These are phyloP conservation scores for Psidium friedrichsthalianum DNA, from an alignment of 345 rosid species.

Conservation along the genomic window DNA sequence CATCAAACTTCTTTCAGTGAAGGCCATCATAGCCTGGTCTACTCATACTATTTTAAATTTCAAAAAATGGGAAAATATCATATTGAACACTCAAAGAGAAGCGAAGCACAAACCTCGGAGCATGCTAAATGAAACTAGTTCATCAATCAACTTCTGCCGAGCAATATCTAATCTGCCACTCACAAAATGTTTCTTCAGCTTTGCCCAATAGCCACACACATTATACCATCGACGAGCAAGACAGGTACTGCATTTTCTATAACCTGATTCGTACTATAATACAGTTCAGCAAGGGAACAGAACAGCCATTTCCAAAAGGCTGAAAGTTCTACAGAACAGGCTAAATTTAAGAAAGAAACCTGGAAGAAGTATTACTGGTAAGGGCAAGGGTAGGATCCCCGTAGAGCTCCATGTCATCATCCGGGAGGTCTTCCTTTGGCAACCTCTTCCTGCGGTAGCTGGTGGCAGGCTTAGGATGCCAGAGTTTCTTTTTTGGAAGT, in stretches of 20 bases:
- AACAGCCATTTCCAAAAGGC: neutral
- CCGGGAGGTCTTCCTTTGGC: conserved; percentile 57
- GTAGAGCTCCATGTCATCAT: conserved; percentile 58
- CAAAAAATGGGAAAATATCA: neutral
- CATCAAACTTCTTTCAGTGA: neutral
- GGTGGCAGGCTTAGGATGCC: conserved; percentile 61
- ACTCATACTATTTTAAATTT: fast-evolving
- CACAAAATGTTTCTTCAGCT: conserved; percentile 82
- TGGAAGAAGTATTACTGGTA: conserved; percentile 51
- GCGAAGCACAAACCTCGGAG: conserved; percentile 43
- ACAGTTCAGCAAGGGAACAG: conserved; percentile 16
- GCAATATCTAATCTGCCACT: conserved; percentile 77
- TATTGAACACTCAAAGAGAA: neutral
- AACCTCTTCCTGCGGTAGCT: conserved; percentile 80
- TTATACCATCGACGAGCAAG: conserved; percentile 93
- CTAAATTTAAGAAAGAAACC: conserved; percentile 3
- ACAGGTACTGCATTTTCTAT: conserved; percentile 66
- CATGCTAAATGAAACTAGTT: conserved; percentile 61
- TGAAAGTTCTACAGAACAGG: neutral
- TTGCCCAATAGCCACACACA: conserved; percentile 89
- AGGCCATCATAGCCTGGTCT: neutral
- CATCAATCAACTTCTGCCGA: conserved; percentile 75
- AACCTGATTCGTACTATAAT: conserved; percentile 71
- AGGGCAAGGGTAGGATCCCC: conserved; percentile 65
- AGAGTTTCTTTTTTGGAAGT: conserved; percentile 49